These are phyloP conservation scores for Tetradesmus obliquus DNA, from an alignment of 139 green algal species.

Conservation along the genomic window DNA sequence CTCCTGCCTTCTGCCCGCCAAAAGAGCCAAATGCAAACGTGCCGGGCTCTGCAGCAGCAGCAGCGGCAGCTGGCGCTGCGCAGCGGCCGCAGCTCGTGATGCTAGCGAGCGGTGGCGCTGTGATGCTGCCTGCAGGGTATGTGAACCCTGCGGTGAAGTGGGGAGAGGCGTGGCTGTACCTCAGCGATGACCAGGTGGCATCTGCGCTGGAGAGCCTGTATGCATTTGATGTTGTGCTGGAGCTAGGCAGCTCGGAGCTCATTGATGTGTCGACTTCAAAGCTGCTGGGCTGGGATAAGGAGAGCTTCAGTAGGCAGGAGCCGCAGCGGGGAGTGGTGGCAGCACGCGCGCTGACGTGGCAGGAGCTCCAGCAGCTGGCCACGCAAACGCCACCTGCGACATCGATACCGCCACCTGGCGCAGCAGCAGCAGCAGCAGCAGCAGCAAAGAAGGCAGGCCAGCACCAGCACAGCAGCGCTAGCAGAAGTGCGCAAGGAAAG, in stretches of 20 bases:
- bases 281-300: slow-evolving; percentile 17
- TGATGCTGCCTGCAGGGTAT: not conserved
- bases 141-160: not conserved
- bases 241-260: not conserved
- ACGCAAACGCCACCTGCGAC: slow-evolving; percentile 8
- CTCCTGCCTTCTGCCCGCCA: slow-evolving; percentile 10
- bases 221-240: slow-evolving; percentile 33
- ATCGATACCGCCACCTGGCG: not conserved
- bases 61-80: not conserved
- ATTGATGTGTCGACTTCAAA: slow-evolving; percentile 4
- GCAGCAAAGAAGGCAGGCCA: not conserved
- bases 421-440: not conserved
- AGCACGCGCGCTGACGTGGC: not conserved
- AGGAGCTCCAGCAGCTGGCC: slow-evolving; percentile 4
- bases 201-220: slow-evolving; percentile 1
- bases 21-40: not conserved
- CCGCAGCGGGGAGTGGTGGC: not conserved
- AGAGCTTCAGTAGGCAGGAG: not conserved
- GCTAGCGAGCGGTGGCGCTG: not conserved
- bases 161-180: not conserved
- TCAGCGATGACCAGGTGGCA: not conserved
- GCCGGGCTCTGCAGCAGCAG: not conserved
- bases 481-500: not conserved
- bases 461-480: not conserved
- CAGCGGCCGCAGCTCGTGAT: not conserved